These are phyloP conservation scores for Auriscalpium orientale DNA, from an alignment of 768 basidiomycete species.

Conservation along the genomic window DNA sequence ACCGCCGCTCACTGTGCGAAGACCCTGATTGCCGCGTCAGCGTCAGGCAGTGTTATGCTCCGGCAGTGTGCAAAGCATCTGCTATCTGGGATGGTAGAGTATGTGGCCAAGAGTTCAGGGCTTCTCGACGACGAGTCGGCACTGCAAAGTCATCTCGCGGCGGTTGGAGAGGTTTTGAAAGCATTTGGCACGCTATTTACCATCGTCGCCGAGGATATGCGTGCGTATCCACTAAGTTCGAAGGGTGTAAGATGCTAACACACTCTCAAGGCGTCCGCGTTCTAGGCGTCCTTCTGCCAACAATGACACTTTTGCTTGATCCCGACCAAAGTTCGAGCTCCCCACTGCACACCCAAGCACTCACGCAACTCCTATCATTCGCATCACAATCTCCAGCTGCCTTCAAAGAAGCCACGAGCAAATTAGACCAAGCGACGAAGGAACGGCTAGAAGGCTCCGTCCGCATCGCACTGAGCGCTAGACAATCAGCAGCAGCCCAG, in stretches of 20 bases:
- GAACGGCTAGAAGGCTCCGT: conserved; percentile 13
- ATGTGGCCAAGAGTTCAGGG: conserved; percentile 62
- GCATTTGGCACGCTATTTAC: conserved; percentile 38
- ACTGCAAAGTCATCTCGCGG: conserved; percentile 49
- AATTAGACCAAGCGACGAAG: conserved; percentile 8
- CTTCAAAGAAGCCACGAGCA: conserved; percentile 14
- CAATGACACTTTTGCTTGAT: conserved; percentile 14
- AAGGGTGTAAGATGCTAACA: neutral
- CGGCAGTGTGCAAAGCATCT: conserved; percentile 65
- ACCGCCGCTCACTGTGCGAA: conserved; percentile 88
- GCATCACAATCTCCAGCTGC: conserved; percentile 14
- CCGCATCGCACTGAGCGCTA: conserved; percentile 9
- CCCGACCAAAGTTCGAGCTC: conserved; percentile 2
- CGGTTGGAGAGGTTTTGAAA: conserved; percentile 76
- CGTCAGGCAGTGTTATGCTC: conserved; percentile 56
- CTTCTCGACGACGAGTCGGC: conserved; percentile 49
- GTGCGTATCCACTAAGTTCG: conserved; percentile 3
- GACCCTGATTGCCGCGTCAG: conserved; percentile 70
- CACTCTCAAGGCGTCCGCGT: conserved; percentile 6
- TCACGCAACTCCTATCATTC: conserved; percentile 11
- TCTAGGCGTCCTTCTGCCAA: conserved; percentile 12
- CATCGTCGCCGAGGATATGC: conserved; percentile 11
- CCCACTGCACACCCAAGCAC: conserved; percentile 13
- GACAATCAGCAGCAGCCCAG: neutral
- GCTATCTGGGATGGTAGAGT: conserved; percentile 77